phyloP scores from a whole-genome alignment of 805 yeast species.

The Grigorovia humatica region DNA sequence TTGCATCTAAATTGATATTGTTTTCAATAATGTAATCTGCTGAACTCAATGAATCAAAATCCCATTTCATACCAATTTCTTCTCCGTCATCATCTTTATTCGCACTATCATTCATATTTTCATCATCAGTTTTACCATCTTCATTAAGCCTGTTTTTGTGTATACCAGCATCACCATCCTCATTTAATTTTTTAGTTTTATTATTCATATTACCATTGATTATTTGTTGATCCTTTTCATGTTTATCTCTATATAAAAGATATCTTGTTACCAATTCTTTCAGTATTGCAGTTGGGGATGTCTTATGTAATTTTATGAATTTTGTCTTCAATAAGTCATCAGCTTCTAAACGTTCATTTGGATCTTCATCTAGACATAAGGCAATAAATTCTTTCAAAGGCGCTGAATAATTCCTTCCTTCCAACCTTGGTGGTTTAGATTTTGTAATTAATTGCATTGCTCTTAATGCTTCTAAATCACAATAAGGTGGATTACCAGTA shows the following conservation, averaged over 20 bases:
- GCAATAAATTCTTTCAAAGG: slow-evolving; percentile 81
- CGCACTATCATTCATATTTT: slow-evolving; percentile 2
- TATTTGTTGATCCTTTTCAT: slow-evolving; percentile 34
- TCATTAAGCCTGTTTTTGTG: neutral
- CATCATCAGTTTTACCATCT: slow-evolving; percentile 1
- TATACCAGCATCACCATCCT: neutral
- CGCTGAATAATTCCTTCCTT: slow-evolving; percentile 74
- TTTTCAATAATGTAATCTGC: slow-evolving; percentile 65
- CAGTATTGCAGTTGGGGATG: slow-evolving; percentile 47
- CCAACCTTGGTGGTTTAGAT: slow-evolving; percentile 88
- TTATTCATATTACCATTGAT: slow-evolving; percentile 45
- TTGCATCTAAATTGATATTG: slow-evolving; percentile 41
- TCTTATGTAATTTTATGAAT: slow-evolving; percentile 55
- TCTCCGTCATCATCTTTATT: slow-evolving; percentile 11
- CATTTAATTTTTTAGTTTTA: slow-evolving; percentile 18
- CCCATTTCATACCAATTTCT: slow-evolving; percentile 62
- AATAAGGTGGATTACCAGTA: slow-evolving; percentile 95
- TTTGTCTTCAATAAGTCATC: slow-evolving; percentile 71
- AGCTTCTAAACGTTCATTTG: slow-evolving; percentile 78
- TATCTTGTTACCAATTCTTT: slow-evolving; percentile 70
- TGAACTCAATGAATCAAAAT: slow-evolving; percentile 72
- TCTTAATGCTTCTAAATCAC: slow-evolving; percentile 88
- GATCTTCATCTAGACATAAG: slow-evolving; percentile 84
- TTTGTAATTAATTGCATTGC: slow-evolving; percentile 92
- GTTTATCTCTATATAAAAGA: slow-evolving; percentile 62